Evolutionary conservation across 768 basidiomycete species (phyloP).

Genomic region (Naganishia randhawae): DNA sequence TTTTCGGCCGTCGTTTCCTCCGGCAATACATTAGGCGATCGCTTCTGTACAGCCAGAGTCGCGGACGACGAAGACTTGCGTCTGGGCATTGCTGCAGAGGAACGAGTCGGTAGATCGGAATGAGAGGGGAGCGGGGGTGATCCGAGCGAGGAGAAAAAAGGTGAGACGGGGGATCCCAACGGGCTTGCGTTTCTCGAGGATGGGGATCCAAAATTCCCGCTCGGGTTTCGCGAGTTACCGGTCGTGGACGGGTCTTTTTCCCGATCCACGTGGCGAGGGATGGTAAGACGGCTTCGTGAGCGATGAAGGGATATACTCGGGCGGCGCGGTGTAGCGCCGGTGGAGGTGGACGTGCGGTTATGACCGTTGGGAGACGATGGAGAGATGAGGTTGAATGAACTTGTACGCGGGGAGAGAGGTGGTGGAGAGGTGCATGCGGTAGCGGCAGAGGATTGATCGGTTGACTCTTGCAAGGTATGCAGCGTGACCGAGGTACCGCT

Average conservation of each 20-base stretch:
- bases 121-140: too few species aligned
- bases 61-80: too few species aligned
- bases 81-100: too few species aligned
- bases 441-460: too few species aligned
- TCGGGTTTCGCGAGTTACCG: background rate
- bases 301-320: slow-evolving; percentile 4
- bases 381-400: background rate
- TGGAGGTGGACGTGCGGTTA: background rate
- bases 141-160: too few species aligned
- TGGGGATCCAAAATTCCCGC: background rate
- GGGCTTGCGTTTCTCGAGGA: background rate
- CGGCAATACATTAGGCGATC: too few species aligned
- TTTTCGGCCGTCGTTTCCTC: too few species aligned
- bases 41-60: too few species aligned
- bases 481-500: slow-evolving; percentile 1
- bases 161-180: slow-evolving; percentile 2
- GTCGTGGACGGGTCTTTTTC: background rate
- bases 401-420: too few species aligned
- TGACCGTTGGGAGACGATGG: background rate
- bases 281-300: slow-evolving; percentile 7
- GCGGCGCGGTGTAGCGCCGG: background rate
- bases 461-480: background rate
- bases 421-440: too few species aligned
- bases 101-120: too few species aligned
- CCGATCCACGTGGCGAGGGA: slow-evolving; percentile 1